Percentiles rank a stretch among this genome's conserved stretches.
These are phyloP conservation scores for Fraxinus nigra DNA, from an alignment of 305 asterid genomes.

Conservation along the genomic window DNA sequence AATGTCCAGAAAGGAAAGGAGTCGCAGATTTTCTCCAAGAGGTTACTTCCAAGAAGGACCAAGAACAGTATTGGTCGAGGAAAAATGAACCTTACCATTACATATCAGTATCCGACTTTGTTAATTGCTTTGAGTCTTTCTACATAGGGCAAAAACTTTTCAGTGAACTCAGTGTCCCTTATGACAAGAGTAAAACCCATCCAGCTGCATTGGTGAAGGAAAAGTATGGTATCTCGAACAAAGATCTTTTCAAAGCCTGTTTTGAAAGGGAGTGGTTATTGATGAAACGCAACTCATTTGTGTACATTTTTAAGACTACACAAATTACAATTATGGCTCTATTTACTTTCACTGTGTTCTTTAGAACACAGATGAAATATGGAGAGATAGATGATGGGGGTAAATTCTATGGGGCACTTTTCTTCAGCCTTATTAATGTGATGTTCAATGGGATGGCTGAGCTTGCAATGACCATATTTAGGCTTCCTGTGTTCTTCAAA, in stretches of 20 bases:
- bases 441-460: slow-evolving; percentile 56
- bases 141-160: slow-evolving; percentile 32
- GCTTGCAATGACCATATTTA: slow-evolving; percentile 36
- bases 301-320: slow-evolving; percentile 42
- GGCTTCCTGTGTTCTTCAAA: slow-evolving; percentile 51
- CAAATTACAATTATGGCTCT: slow-evolving; percentile 46
- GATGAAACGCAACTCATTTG: slow-evolving; percentile 43
- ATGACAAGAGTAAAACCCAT: slow-evolving; percentile 35
- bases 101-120: slow-evolving; percentile 35
- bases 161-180: slow-evolving; percentile 32
- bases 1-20: slow-evolving; percentile 50
- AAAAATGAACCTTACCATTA: slow-evolving; percentile 31
- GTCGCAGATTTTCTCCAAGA: slow-evolving; percentile 53
- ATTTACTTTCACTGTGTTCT: slow-evolving; percentile 44
- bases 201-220: slow-evolving; percentile 44
- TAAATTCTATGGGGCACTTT: slow-evolving; percentile 44
- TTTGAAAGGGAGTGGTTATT: slow-evolving; percentile 46
- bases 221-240: slow-evolving; percentile 42
- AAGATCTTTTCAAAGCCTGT: slow-evolving; percentile 41
- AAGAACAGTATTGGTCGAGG: slow-evolving; percentile 47
- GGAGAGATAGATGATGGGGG: slow-evolving; percentile 43
- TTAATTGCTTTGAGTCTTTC: slow-evolving; percentile 31
- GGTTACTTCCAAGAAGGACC: slow-evolving; percentile 50
- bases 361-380: slow-evolving; percentile 37
- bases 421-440: slow-evolving; percentile 41